Evolutionary conservation across 306 rosid genomes (phyloP).

Genomic region (Vigna unguiculata): DNA sequence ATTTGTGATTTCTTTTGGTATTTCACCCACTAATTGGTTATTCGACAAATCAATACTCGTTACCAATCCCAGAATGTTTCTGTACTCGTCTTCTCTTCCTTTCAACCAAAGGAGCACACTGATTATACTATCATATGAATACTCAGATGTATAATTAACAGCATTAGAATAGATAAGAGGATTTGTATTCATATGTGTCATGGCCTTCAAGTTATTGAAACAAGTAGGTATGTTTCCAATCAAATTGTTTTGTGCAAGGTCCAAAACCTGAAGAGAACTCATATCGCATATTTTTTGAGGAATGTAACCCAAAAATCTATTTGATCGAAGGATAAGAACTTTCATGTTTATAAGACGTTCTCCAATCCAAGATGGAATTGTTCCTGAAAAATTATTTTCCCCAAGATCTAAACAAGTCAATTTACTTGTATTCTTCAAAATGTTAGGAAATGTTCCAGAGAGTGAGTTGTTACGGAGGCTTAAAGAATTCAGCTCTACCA

Average conservation of each 20-base stretch:
- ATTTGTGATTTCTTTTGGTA: constrained; percentile 4
- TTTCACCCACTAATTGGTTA: constrained; percentile 5
- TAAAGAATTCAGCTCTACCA: neutral
- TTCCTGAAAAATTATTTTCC: constrained; percentile 13
- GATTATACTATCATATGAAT: neutral
- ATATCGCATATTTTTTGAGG: neutral
- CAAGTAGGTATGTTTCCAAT: constrained; percentile 39
- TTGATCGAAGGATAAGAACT: constrained; percentile 22
- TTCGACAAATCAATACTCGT: neutral
- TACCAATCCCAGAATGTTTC: neutral
- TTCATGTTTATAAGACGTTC: neutral
- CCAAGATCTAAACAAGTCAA: constrained; percentile 2
- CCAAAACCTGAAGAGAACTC: constrained; percentile 21
- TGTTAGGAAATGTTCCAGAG: constrained; percentile 9
- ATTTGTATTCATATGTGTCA: too few species aligned
- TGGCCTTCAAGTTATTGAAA: constrained; percentile 38
- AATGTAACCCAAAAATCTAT: neutral
- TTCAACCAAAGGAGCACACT: neutral
- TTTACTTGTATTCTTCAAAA: neutral
- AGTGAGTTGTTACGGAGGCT: neutral
- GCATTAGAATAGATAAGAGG: neutral
- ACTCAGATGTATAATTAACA: neutral
- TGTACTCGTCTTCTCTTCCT: neutral
- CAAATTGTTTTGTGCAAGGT: constrained; percentile 43
- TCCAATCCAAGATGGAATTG: constrained; percentile 8